Conservation (phyloP, 176 grass and related monocot species). For the Calamus simplicifolius region DNA sequence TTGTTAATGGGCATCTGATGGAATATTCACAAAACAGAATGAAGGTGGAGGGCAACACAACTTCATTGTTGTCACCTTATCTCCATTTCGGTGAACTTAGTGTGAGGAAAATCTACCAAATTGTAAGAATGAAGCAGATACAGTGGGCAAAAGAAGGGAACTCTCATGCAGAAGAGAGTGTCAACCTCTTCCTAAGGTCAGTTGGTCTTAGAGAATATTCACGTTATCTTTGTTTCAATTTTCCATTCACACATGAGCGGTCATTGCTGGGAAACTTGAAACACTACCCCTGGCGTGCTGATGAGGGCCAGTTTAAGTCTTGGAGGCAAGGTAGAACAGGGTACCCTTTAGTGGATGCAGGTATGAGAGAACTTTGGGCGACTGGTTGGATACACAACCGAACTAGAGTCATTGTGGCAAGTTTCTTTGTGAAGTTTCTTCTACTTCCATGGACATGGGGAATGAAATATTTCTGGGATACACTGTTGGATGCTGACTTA, state of each 20-base stretch:
- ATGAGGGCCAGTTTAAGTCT: slow-evolving; percentile 65
- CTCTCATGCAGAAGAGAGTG: slow-evolving; percentile 46
- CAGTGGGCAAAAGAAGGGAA: slow-evolving; percentile 66
- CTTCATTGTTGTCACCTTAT: slow-evolving; percentile 77
- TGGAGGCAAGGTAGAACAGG: slow-evolving; percentile 93
- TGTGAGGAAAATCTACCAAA: slow-evolving; percentile 69
- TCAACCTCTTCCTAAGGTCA: slow-evolving; percentile 59
- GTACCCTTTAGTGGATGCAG: slow-evolving; percentile 92
- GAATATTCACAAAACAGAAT: slow-evolving; percentile 64
- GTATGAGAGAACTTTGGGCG: slow-evolving; percentile 98
- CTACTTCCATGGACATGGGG: slow-evolving; percentile 89
- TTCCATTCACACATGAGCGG: slow-evolving; percentile 79
- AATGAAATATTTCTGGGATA: slow-evolving; percentile 98
- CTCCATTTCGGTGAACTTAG: slow-evolving; percentile 93
- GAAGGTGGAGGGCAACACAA: slow-evolving; percentile 69
- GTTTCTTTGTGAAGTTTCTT: slow-evolving; percentile 85
- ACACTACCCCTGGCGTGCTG: slow-evolving; percentile 69
- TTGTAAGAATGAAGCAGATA: slow-evolving; percentile 48
- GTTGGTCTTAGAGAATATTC: slow-evolving; percentile 93
- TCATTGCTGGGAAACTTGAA: slow-evolving; percentile 80
- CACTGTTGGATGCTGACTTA: slow-evolving; percentile 80
- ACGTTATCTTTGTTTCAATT: slow-evolving; percentile 90
- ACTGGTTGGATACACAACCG: slow-evolving; percentile 93
- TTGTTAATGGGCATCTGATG: slow-evolving; percentile 54
- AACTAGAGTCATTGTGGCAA: slow-evolving; percentile 69